Base-by-base conservation (phyloP, 257 asterid genomes). In the Solanum boliviense region DNA sequence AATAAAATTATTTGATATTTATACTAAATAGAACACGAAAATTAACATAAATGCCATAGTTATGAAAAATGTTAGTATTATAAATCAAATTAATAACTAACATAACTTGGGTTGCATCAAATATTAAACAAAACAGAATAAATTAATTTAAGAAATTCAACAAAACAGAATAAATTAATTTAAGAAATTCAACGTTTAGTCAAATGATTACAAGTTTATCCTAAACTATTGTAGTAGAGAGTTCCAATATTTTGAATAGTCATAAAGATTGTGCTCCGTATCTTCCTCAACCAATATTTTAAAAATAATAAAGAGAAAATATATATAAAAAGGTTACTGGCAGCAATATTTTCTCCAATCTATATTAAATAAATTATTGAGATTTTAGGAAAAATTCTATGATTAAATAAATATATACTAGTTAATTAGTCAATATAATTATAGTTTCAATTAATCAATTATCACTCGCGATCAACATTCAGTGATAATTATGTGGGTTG, bases 391-490 rank as follows among this genome's bases (percentile, higher is more conserved):
- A 13, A 46, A 13, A 13, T 4, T 44, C 0, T 13, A 13, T 46
- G 56, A 20, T 46, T 46, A 46, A 46, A 46, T 46, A 46, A 46
- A 46, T 46, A 46, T 12, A 46, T 46, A 46, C 13, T 46, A 46
- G 56, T 13, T 4, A 46, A 13, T 46, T 46, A 46, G 18, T 46
- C 0, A 46, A 4, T 46, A 13, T 46, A 46, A 13, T 13, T 46
- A 46, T 46, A 13, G 2, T 46, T 46, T 46, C 13, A 46, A 2
- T 46, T 46, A 46, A 46, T 46, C 5, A 46, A 46, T 46, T 46
- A 46, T 0, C 7, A 13, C 0, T 46, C 0, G 18, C 6, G 7
- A 46, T 13, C 1, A 46, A 13, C 0, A 46, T 44, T 44, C 18
- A 44, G 0, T 4, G 18, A 44, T 46, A 46, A 46, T 46, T 46